Base-by-base conservation (phyloP, 129 eudicot genomes). In the Pseudognaphalium luteoalbum region DNA sequence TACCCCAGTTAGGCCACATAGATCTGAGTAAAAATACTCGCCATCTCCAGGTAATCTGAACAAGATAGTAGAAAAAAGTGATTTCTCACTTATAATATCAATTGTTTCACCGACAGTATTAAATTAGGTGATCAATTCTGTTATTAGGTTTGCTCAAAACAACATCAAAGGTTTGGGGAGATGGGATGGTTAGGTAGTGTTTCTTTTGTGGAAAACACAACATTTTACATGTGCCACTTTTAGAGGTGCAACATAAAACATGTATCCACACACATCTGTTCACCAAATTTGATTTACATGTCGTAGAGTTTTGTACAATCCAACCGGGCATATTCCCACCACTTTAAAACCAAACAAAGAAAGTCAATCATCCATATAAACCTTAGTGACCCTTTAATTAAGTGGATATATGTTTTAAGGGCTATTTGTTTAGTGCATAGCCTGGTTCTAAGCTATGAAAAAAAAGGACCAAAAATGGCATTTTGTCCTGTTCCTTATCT, bases 401-500 rank as follows among this genome's bases (percentile, higher is more conserved):
- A 47, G 54, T 61, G 66, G 6, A 61, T 30, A 61, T 22, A 61
- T 25, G n/a, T 25, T 61, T 60, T 8, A 6, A 10, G 5, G 6
- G 54, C 54, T 14, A 47, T 62, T 42, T 76, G 52, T 62, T 65
- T 30, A 76, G 65, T 76, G 73, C 16, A 64, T 75, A 63, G 71
- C 59, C 7, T 66, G 47, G 80, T 65, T 76, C 52, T 22, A 44
- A 76, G 57, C 39, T 76, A 66, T 16, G 47, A 19, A 21, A 21
- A 4, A 20, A 47, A 29, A 2, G 56, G 42, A 63, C 37, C 61
- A 71, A 64, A 71, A 64, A 29, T 72, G 39, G 68, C 56, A 44
- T 66, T 66, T 74, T 80, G 80, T 80, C 76, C 42, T 68, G 29
- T 68, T 74, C 28, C 47, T 74, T 74, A 32, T 56, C 66, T 8